Evolutionary conservation across 805 yeast species (phyloP).

Genomic region (Wickerhamiella vanderwaltii): DNA sequence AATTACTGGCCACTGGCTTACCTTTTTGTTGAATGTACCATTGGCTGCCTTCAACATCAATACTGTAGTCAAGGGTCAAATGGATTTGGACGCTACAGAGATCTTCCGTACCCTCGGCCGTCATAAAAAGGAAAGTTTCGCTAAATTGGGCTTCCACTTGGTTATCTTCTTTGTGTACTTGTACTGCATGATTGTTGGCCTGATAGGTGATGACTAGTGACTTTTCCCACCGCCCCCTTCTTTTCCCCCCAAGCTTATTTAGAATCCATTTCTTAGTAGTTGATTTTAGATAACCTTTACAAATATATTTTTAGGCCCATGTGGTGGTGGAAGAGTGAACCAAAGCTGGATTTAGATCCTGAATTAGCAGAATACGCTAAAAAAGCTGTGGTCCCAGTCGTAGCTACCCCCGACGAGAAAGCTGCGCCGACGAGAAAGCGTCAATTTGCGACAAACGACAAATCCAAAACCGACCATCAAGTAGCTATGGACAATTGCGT

Average conservation of each 20-base stretch:
- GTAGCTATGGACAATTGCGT: slow-evolving; percentile 27
- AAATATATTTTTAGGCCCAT: background rate
- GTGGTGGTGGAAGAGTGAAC: background rate
- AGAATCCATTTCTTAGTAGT: no score
- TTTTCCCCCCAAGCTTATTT: no score
- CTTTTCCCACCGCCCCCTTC: no score
- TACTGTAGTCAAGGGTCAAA: slow-evolving; percentile 66
- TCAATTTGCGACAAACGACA: background rate
- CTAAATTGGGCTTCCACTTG: slow-evolving; percentile 82
- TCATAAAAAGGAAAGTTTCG: slow-evolving; percentile 82
- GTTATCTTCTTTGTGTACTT: slow-evolving; percentile 89
- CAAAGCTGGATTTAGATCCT: slow-evolving; percentile 6
- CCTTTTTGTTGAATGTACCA: slow-evolving; percentile 75
- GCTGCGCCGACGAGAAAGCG: slow-evolving; percentile 6
- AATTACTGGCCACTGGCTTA: slow-evolving; percentile 85
- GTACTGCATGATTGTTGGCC: slow-evolving; percentile 89
- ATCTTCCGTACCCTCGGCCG: slow-evolving; percentile 86
- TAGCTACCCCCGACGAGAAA: background rate
- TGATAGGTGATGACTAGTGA: slow-evolving; percentile 57
- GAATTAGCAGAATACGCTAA: slow-evolving; percentile 13
- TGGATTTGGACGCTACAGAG: slow-evolving; percentile 91
- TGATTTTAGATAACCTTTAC: background rate
- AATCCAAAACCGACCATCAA: slow-evolving; percentile 18
- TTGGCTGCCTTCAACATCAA: slow-evolving; percentile 70
- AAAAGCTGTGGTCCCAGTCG: background rate